Base-by-base conservation (phyloP, 768 basidiomycete genomes). In the Serendipita sp. region DNA sequence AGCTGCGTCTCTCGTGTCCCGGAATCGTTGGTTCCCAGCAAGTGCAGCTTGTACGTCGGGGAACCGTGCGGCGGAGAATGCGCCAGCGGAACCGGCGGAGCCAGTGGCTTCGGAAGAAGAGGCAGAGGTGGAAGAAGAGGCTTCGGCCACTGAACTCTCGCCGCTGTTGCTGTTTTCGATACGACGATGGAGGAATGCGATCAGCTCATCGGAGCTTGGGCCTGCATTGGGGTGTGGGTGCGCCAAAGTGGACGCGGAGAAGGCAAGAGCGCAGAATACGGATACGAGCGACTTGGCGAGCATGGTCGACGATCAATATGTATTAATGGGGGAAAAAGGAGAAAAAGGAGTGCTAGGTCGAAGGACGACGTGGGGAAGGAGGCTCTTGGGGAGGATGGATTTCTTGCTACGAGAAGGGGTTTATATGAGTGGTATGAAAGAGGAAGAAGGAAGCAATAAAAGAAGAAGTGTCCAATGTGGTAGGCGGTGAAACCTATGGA, bases 1-100 rank as follows among this genome's bases (percentile, higher is more conserved):
- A 18, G 37, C 46, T n/a, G 62, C 65, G 35, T 66, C 35, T 28
- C 44, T 35, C 18, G 18, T 56, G 32, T 46, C 47, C 5, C 45
- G 30, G 38, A 67, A 67, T 24, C 44, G 30, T 34, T 66, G n/a
- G 45, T 67, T 66, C 7, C 66, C 66, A 38, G 51, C 37, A n/a
- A 65, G 63, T 15, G 54, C 46, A 24, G 34, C 13, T 34, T 48
- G 63, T n/a, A 66, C 45, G 44, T 51, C 63, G 47, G 64, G 64
- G 30, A 37, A 47, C 3, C 24, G n/a, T 46, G 63, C 10, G 18
- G 56, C 56, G 35, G 56, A 60, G 56, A 60, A 60, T 16, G 56
- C 56, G 35, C 24, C 34, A 4, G 10, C 18, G 3, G 16, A 4
- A 10, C 28, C 56, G 24, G 24, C 63, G 41, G 58, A 30, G 8